A percentile compares a stretch with the other conserved stretches of the same genome.
These are phyloP conservation scores for Meyerozyma sp. DNA, from an alignment of 1,139 yeast species.

Conservation along the genomic window DNA sequence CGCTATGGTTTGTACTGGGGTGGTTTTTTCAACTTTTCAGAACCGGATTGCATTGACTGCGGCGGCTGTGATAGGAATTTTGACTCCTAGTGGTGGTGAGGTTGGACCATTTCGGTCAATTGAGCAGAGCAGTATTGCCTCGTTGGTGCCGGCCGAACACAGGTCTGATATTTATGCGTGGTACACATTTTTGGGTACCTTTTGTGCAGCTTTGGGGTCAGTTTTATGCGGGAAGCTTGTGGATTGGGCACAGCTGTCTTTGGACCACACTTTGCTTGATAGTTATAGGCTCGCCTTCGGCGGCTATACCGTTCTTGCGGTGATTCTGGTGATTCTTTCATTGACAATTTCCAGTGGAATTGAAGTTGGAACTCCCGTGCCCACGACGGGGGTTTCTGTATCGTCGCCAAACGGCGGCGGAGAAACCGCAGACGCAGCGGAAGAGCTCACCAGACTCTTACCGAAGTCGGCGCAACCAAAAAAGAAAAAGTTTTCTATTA, in stretches of 20 bases:
- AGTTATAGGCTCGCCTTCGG: constrained; percentile 28
- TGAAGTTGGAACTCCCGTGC: constrained; percentile 8
- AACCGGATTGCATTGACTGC: constrained; percentile 18
- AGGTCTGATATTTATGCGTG: constrained; percentile 40
- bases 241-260: constrained; percentile 14
- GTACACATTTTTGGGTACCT: constrained; percentile 35
- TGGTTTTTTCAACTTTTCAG: constrained; percentile 18
- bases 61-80: constrained; percentile 28
- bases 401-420: background rate
- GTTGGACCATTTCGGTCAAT: constrained; percentile 40
- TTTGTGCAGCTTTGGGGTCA: constrained; percentile 35
- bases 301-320: constrained; percentile 18
- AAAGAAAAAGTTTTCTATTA: constrained; percentile 3
- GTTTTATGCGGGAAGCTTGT: constrained; percentile 25
- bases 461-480: constrained; percentile 2
- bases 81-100: constrained; percentile 41
- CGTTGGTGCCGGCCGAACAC: constrained; percentile 21
- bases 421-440: background rate
- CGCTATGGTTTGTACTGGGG: constrained; percentile 26
- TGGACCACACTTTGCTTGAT: constrained; percentile 15
- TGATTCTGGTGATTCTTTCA: constrained; percentile 15
- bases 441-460: background rate
- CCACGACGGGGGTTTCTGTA: background rate
- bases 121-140: constrained; percentile 36
- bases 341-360: constrained; percentile 14